Evolutionary conservation across 148 eudicot species (phyloP).

Genomic region (Polygonum aviculare): DNA sequence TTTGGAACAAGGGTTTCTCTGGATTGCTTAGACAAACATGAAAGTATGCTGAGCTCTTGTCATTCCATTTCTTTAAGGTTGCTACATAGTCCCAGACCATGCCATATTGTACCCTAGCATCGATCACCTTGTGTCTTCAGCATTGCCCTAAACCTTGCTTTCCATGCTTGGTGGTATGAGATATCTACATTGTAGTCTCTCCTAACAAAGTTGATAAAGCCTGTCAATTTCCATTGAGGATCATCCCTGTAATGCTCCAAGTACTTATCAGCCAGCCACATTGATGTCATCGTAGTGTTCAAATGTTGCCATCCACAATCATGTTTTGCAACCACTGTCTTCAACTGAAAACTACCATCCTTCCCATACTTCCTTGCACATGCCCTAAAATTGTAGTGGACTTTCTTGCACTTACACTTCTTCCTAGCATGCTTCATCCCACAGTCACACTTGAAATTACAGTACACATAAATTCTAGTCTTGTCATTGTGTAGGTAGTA

Average conservation of each 20-base stretch:
- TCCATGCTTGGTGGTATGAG: background rate
- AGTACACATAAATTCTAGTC: too few species aligned
- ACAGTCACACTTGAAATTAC: too few species aligned
- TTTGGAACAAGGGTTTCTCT: background rate
- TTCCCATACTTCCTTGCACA: background rate
- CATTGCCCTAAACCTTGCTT: background rate
- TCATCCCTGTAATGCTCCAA: background rate
- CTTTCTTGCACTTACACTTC: background rate
- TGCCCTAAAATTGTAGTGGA: background rate
- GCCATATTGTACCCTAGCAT: background rate
- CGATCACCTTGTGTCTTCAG: background rate
- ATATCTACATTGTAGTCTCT: too few species aligned
- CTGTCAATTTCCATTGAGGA: background rate
- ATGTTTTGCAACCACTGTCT: background rate
- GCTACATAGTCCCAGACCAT: slow-evolving; percentile 9
- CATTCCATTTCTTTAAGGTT: background rate
- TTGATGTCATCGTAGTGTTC: background rate
- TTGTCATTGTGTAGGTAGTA: too few species aligned
- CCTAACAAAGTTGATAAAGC: background rate
- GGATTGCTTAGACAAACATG: background rate
- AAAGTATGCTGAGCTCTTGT: background rate
- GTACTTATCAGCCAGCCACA: background rate
- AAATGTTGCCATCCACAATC: background rate
- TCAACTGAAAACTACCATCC: background rate
- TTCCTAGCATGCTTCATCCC: too few species aligned